These are phyloP conservation scores for Alternaria gansuensis DNA, from an alignment of 2,329 filamentous ascomycete genomes.

Conservation along the genomic window DNA sequence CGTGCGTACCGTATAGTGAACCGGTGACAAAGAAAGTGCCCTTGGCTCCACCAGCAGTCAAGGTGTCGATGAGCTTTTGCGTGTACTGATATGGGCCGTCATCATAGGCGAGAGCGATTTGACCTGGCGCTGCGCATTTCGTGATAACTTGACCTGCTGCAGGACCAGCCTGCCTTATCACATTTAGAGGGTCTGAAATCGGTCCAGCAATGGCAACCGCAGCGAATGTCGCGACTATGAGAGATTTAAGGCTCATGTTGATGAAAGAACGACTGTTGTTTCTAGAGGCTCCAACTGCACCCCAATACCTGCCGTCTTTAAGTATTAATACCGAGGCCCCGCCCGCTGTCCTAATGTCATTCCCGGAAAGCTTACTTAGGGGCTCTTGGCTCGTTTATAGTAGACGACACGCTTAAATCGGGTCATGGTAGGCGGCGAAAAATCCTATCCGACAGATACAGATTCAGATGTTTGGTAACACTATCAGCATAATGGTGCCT, in stretches of 20 bases:
- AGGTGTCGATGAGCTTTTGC: constrained; percentile 44
- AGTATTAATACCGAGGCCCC: constrained; percentile 23
- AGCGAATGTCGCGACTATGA: constrained; percentile 35
- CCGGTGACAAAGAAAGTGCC: constrained; percentile 50
- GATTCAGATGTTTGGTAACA: neutral
- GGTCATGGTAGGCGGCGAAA: constrained; percentile 20
- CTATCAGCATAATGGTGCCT: neutral
- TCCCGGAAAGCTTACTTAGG: constrained; percentile 31
- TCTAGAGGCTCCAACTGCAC: neutral
- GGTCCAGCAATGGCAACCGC: constrained; percentile 35
- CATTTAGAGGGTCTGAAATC: constrained; percentile 38
- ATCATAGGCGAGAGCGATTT: constrained; percentile 49
- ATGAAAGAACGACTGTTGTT: constrained; percentile 2
- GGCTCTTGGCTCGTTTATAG: constrained; percentile 44
- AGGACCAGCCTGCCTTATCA: constrained; percentile 41
- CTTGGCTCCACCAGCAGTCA: constrained; percentile 45
- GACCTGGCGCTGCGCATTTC: constrained; percentile 41
- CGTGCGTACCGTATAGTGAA: constrained; percentile 35
- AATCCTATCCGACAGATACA: constrained; percentile 5
- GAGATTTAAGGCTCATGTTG: constrained; percentile 37
- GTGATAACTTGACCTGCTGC: constrained; percentile 44
- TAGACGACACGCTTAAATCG: constrained; percentile 37
- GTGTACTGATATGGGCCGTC: constrained; percentile 51
- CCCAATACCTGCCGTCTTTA: constrained; percentile 20
- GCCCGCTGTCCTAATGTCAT: constrained; percentile 10